A percentile compares a stretch with the other conserved stretches of the same genome.
These are phyloP conservation scores for Corrigiola litoralis DNA, from an alignment of 179 eudicot species.

Conservation along the genomic window DNA sequence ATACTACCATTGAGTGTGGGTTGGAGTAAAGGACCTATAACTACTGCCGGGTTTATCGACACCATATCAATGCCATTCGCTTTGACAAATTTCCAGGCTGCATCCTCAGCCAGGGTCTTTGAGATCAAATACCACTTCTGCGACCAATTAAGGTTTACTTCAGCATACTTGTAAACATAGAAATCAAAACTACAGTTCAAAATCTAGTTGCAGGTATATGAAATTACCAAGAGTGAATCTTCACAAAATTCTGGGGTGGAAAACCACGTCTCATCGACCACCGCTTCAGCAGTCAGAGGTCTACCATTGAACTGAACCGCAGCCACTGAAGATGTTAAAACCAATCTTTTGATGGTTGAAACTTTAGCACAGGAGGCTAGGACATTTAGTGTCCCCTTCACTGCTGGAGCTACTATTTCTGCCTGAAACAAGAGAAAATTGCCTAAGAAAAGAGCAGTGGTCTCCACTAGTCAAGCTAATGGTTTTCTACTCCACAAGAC, in stretches of 20 bases:
- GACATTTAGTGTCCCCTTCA: conserved; percentile 35
- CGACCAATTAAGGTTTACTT: background rate
- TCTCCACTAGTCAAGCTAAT: too few species aligned
- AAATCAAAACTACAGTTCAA: conserved; percentile 7
- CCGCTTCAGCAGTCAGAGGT: conserved; percentile 24
- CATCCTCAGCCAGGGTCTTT: conserved; percentile 50
- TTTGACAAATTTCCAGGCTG: conserved; percentile 54
- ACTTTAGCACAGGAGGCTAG: conserved; percentile 26
- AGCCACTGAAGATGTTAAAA: conserved; percentile 28
- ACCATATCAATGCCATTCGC: conserved; percentile 55
- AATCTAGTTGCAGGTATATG: background rate
- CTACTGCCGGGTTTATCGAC: conserved; percentile 38
- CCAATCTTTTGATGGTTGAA: conserved; percentile 18
- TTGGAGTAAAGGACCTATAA: conserved; percentile 56
- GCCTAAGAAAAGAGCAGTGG: background rate
- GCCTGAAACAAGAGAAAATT: conserved; percentile 11
- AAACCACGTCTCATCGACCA: conserved; percentile 35
- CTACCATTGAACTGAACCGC: conserved; percentile 18
- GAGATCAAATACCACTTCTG: conserved; percentile 44
- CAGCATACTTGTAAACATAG: background rate
- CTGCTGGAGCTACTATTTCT: conserved; percentile 31
- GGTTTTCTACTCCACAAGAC: too few species aligned
- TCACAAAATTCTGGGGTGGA: conserved; percentile 24
- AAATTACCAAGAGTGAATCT: background rate
- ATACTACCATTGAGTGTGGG: conserved; percentile 40